A percentile compares a stretch with the other conserved stretches of the same genome.
These are phyloP conservation scores for Isatis tinctoria DNA, from an alignment of 345 rosid genomes.

Conservation along the genomic window DNA sequence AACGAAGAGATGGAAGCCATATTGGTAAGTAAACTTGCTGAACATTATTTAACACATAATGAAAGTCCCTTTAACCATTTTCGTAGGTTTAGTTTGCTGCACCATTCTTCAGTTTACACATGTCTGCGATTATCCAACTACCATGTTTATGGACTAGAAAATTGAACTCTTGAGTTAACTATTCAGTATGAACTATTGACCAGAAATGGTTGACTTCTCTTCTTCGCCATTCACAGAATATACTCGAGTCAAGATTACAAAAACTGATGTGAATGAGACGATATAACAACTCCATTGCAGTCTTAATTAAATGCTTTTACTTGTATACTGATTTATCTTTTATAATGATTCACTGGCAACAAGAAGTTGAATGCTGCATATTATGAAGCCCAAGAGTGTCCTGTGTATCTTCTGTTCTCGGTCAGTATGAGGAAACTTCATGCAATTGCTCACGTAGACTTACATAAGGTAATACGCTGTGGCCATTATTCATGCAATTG, in stretches of 20 bases:
- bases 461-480: neutral
- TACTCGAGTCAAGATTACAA: constrained; percentile 13
- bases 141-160: neutral
- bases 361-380: constrained; percentile 72
- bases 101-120: neutral
- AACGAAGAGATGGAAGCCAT: constrained; percentile 86
- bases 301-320: neutral
- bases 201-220: neutral
- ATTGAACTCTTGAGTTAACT: neutral
- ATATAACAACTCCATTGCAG: constrained; percentile 7
- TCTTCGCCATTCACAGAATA: constrained; percentile 18
- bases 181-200: constrained; percentile 6
- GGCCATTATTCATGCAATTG: too few species aligned
- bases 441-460: neutral
- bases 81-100: neutral
- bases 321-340: neutral
- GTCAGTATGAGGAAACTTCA: constrained; percentile 37
- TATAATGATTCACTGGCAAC: constrained; percentile 43
- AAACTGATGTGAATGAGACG: neutral
- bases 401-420: constrained; percentile 72
- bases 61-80: neutral
- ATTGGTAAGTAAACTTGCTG: constrained; percentile 44
- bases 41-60: neutral
- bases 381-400: constrained; percentile 54
- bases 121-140: neutral